Evolutionary conservation across 2,329 filamentous ascomycete genomes (phyloP), one percentile per base, ranked within the genome.

Genomic region (Blumeriella jaapii): DNA sequence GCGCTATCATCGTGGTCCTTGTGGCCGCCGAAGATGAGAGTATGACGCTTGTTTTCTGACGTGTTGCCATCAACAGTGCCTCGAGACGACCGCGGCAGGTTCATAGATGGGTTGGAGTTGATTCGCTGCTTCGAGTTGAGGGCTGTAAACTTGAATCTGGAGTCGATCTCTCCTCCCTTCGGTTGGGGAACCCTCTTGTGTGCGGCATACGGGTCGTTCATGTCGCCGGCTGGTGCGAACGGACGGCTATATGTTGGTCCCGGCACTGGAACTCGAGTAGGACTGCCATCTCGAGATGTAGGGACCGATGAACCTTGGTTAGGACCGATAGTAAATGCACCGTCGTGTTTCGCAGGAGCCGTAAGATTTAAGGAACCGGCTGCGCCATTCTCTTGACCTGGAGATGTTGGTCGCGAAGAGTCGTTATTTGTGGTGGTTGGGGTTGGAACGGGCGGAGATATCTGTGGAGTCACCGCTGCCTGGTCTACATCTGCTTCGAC

Each of bases 151-250:
- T 93, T 77, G 48, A 93, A 95, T 46, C 86, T 72, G 5, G 80
- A 71, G 50, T 94, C 86, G 28, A 93, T 69, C 29, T 72, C 70
- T 3, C 77, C 61, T 44, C 78, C 74, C 45, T 71, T 74, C 16
- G 68, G 64, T 47, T 80, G 83, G 1, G 80, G 77, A 2, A 76
- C 73, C 33, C 86, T 77, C 50, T 80, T 86, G 48, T 74, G 78
- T 42, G 84, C 82, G n/a, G 84, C 78, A 53, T 93, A 93, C 1
- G 86, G 85, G 49, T 94, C 85, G 53, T 93, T 82, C 32, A 65
- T 68, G 40, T 93, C 85, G 16, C 82, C 84, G 12, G 74, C 69
- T 3, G 85, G 85, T 2, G 83, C 87, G 44, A 83, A 80, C 0
- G 84, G 79, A 41, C 82, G 74, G 16, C 78, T 76, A 48, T 80